Base-by-base conservation (phyloP, 192 early-diverging fungal species). In the Rhizophlyctis rosea region DNA sequence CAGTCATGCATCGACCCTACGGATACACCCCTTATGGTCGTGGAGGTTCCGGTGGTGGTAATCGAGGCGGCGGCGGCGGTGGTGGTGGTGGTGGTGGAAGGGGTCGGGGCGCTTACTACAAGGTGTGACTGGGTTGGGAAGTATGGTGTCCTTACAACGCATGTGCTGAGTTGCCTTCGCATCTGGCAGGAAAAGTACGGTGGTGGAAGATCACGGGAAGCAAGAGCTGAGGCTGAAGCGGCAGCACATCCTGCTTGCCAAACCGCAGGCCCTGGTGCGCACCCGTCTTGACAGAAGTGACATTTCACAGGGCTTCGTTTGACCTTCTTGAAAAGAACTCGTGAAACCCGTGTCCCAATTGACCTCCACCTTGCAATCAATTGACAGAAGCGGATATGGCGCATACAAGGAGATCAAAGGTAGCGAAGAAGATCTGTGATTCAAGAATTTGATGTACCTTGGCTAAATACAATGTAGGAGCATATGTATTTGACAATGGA, bases 131-230 rank as follows among this genome's bases (percentile, higher is more conserved):
- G n/a, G n/a, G n/a, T n/a, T n/a, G n/a, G n/a, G n/a, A n/a, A n/a
- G n/a, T n/a, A n/a, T n/a, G n/a, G n/a, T n/a, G n/a, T n/a, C n/a
- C n/a, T n/a, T n/a, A n/a, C n/a, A n/a, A n/a, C n/a, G n/a, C n/a
- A n/a, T n/a, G n/a, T n/a, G n/a, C n/a, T n/a, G n/a, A n/a, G n/a
- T n/a, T n/a, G n/a, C n/a, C n/a, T n/a, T n/a, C n/a, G n/a, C n/a
- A n/a, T n/a, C n/a, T n/a, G n/a, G 23, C n/a, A n/a, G n/a, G 52
- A 62, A 58, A 62, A 62, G 57, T 62, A 62, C 54, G 54, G 61
- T 3, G 54, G 61, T 27, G 54, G 61, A 27, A 25, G 61, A 4
- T 55, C 50, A 62, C 28, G 53, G 54, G 24, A 50, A 62, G 2
- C 54, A 59, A 62, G 54, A 62, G 54, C 35, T 47, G 21, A 13